Conservation (phyloP, 805 yeast genomes). For the Sungouiozyma ichnusensis region DNA sequence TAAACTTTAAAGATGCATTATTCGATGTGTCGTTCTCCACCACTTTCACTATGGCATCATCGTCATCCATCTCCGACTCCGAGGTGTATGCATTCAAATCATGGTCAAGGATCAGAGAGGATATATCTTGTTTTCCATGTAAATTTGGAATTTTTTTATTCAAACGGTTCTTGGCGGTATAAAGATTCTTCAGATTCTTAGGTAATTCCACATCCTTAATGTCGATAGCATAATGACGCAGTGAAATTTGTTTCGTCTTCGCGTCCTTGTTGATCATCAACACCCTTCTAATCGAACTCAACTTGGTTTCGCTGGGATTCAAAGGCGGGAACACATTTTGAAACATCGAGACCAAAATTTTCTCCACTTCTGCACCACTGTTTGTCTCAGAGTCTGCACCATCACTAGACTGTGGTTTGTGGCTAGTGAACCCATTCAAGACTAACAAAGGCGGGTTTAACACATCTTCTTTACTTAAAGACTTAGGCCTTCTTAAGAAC, state of each 20-base stretch:
- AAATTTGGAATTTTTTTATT: slow-evolving; percentile 64
- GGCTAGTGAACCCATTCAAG: slow-evolving; percentile 67
- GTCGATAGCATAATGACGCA: slow-evolving; percentile 83
- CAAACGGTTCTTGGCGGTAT: slow-evolving; percentile 48
- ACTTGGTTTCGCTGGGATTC: slow-evolving; percentile 70
- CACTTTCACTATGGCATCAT: slow-evolving; percentile 70
- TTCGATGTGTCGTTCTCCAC: slow-evolving; percentile 22
- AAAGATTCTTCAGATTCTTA: slow-evolving; percentile 58
- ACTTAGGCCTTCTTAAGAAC: slow-evolving; percentile 67
- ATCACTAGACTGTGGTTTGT: slow-evolving; percentile 7
- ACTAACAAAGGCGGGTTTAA: slow-evolving; percentile 81
- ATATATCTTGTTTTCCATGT: slow-evolving; percentile 56
- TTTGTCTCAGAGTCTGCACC: slow-evolving; percentile 10
- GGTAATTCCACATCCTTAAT: slow-evolving; percentile 77
- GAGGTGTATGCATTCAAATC: slow-evolving; percentile 70
- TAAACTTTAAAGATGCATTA: slow-evolving; percentile 9
- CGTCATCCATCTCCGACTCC: slow-evolving; percentile 92
- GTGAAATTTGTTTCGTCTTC: slow-evolving; percentile 62
- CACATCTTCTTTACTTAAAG: slow-evolving; percentile 60
- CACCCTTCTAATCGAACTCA: slow-evolving; percentile 71
- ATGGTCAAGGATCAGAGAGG: slow-evolving; percentile 75
- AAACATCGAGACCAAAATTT: slow-evolving; percentile 75
- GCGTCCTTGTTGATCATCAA: slow-evolving; percentile 67
- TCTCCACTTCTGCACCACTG: slow-evolving; percentile 49
- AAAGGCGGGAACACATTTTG: slow-evolving; percentile 95